Conservation (phyloP, 169 alveolate genomes). For the Eimeria tenella region DNA sequence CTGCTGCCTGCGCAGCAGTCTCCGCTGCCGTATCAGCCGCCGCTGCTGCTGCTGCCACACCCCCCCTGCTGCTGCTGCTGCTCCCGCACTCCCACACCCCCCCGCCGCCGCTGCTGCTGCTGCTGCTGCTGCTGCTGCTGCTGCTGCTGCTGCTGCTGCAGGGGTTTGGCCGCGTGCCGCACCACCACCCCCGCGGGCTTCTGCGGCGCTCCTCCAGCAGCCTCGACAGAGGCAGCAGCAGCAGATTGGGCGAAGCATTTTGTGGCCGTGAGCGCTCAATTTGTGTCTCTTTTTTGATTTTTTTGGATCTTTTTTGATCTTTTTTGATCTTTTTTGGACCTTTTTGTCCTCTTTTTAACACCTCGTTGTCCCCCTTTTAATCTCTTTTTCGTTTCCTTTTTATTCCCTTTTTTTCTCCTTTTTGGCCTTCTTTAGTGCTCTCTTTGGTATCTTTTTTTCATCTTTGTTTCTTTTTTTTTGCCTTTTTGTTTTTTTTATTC, state of each 20-base stretch:
- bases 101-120: background rate
- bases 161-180: conserved; percentile 2
- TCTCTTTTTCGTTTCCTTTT: no score
- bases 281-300: background rate
- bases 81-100: background rate
- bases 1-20: no score
- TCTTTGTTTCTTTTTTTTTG: no score
- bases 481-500: background rate
- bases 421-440: background rate
- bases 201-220: conserved; percentile 4
- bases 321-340: background rate
- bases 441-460: background rate
- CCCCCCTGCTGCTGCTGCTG: no score
- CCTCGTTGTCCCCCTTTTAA: background rate
- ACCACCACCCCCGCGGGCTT: background rate
- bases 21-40: no score
- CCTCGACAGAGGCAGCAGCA: background rate
- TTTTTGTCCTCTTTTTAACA: background rate
- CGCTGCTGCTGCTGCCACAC: no score
- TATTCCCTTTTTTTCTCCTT: no score
- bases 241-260: background rate
- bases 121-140: background rate
- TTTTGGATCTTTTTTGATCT: background rate
- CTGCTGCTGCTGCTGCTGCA: conserved; percentile 28
- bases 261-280: background rate